Evolutionary conservation across 192 early-diverging fungal genomes (phyloP), one percentile per base, ranked within the genome.

Genomic region (Mortierella hygrophila): DNA sequence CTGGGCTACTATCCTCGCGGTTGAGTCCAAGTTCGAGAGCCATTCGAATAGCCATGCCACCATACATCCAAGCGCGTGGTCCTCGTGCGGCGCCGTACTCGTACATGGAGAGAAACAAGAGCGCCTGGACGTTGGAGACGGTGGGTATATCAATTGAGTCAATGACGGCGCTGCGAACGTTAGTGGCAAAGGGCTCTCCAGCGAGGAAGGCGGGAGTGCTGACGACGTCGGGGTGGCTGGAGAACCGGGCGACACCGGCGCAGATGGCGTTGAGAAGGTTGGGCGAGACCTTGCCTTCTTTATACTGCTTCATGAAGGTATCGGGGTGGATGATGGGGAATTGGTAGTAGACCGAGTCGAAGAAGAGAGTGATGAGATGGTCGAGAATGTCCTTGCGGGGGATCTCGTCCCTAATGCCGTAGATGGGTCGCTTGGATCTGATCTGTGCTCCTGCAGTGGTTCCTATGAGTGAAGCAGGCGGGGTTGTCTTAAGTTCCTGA

Each of bases 61-160:
- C 77, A 87, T 89, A 93, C 91, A 91, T 92, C 91, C 91, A 93
- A 47, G 89, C 81, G n/a, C 91, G 87, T 41, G 91, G 89, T 15
- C 92, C 91, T 38, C 89, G 72, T 20, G 87, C 88, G 60, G 84
- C 85, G 7, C 92, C 92, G 69, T 89, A 92, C 26, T 90, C 88
- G 72, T 91, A 89, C 52, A 92, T 75, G 29, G 82, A 57, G 29
- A 93, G 40, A 37, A 93, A 81, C 9, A 90, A 15, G 1, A 93
- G 47, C n/a, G 89, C 89, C 54, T 93, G 92, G 10, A 91, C 89
- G 77, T 84, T 82, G n/a, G 88, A 78, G 38, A 92, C 73, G 29
- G 79, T 83, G 9, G 92, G 91, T 29, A 75, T 35, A 81, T 93
- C 92, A 38, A 92, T 84, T 1, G 82, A 79, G n/a, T 85, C 80